phyloP scores from a whole-genome alignment of 768 basidiomycete species.

The Hygrocybe punicea region DNA sequence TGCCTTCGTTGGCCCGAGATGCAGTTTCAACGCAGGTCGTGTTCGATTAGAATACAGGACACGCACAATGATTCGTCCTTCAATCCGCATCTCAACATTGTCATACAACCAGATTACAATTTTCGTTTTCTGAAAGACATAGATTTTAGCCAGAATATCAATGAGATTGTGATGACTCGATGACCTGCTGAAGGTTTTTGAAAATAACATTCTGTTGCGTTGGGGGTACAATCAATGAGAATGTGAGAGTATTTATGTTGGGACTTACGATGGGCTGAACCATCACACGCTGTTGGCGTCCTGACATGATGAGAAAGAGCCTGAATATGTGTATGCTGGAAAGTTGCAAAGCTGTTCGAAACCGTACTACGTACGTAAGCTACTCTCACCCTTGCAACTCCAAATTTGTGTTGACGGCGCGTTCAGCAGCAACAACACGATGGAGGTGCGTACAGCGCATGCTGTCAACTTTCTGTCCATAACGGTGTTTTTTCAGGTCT shows the following conservation, averaged over 20 bases:
- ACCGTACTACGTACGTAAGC: slow-evolving; percentile 6
- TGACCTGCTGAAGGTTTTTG: slow-evolving; percentile 90
- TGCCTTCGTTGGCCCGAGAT: slow-evolving; percentile 17
- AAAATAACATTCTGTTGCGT: slow-evolving; percentile 85
- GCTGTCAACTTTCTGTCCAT: background rate
- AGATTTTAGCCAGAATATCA: slow-evolving; percentile 12
- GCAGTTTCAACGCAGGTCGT: slow-evolving; percentile 41
- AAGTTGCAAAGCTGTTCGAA: slow-evolving; percentile 1
- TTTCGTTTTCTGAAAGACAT: slow-evolving; percentile 61
- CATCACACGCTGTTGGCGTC: slow-evolving; percentile 94
- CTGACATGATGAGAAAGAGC: slow-evolving; percentile 63
- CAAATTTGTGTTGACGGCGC: background rate
- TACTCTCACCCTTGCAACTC: background rate
- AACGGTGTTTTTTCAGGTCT: slow-evolving; percentile 40
- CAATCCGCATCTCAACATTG: slow-evolving; percentile 94
- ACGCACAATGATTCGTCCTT: slow-evolving; percentile 93
- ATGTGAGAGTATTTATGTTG: slow-evolving; percentile 4
- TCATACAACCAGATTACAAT: slow-evolving; percentile 96
- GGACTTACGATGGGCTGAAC: slow-evolving; percentile 96
- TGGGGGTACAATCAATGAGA: slow-evolving; percentile 5
- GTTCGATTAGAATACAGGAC: slow-evolving; percentile 19
- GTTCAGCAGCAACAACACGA: slow-evolving; percentile 2
- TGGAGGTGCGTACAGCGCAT: slow-evolving; percentile 12
- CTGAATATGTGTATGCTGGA: too few species aligned
- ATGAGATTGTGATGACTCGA: background rate